Percentiles rank a stretch among this genome's conserved stretches.
Conservation (phyloP, 441 rosid species). For the Arabidopsis lyrata region DNA sequence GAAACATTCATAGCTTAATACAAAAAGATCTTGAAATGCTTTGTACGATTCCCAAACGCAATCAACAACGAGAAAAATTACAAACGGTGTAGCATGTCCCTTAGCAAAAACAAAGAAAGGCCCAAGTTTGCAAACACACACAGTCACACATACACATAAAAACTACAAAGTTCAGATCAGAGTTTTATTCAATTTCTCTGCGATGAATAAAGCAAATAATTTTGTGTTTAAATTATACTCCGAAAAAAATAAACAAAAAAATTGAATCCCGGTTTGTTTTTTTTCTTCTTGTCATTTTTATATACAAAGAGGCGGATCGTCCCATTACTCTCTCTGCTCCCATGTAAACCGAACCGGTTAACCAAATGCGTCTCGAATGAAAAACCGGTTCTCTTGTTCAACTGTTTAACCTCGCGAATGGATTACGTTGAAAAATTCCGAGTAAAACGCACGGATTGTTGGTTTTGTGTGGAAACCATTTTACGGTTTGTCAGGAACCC, state of each 20-base stretch:
- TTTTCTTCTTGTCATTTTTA: neutral
- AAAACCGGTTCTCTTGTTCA: constrained; percentile 18
- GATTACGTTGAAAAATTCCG: neutral
- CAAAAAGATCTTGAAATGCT: neutral
- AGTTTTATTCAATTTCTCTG: constrained; percentile 25
- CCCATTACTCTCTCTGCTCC: constrained; percentile 20
- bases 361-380: constrained; percentile 14
- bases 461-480: neutral
- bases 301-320: constrained; percentile 24
- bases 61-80: constrained; percentile 7
- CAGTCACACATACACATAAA: constrained; percentile 26
- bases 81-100: constrained; percentile 37
- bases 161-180: neutral
- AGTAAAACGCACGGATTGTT: constrained; percentile 12
- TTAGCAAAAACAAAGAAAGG: constrained; percentile 33
- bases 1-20: too few relatives aligned
- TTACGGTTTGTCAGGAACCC: constrained; percentile 10
- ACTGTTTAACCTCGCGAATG: constrained; percentile 9
- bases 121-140: constrained; percentile 32
- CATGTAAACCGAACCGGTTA: constrained; percentile 37
- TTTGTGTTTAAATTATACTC: neutral
- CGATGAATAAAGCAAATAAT: constrained; percentile 19
- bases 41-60: constrained; percentile 15
- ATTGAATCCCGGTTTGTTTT: neutral
- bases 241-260: neutral